Base-by-base conservation (phyloP, 306 rosid genomes). In the Castanea sativa region DNA sequence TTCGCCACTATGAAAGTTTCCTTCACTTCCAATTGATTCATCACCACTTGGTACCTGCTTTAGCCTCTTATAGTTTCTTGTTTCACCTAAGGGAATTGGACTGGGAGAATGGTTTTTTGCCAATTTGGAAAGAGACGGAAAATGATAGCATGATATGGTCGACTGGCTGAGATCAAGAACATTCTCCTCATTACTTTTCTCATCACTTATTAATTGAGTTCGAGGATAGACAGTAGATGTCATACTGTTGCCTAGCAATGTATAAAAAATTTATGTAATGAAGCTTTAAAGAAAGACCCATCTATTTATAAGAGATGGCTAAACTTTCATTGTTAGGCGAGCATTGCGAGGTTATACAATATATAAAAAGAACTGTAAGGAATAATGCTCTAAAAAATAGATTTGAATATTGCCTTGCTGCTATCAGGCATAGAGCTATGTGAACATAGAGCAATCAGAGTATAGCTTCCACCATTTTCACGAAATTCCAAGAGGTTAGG, bases 11-110 rank as follows among this genome's bases (percentile, higher is more conserved):
- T 75, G 72, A 20, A 35, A 5, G 10, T 35, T 45, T 52, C 32
- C 61, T 3, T 27, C 55, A 69, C 74, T 85, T 58, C 76, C 80
- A 15, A 80, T 12, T 13, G 38, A 78, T 30, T 82, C 79, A 1
- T 77, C 73, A 45, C 73, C 64, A 56, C 82, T 82, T 0, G 52
- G 1, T 23, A 74, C 79, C 73, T 78, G 69, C 78, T 85, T 94
- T 2, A 73, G 41, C 80, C 84, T 90, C 74, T 92, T 92, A 25
- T 70, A 72, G 23, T 86, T 84, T 25, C 88, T 76, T 16, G 76
- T 80, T 69, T 88, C 91, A 2, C 82, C 86, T 0, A 15, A 0
- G 85, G 57, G 58, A 53, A 75, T 53, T 92, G 87, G 1, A 84
- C 77, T 80, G 58, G 45, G 20, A 1, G 65, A 43, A 33, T 8